A percentile compares a stretch with the other conserved stretches of the same genome.
phyloP scores from a whole-genome alignment of 2,329 filamentous ascomycete genomes.

The Diaporthe sp. region DNA sequence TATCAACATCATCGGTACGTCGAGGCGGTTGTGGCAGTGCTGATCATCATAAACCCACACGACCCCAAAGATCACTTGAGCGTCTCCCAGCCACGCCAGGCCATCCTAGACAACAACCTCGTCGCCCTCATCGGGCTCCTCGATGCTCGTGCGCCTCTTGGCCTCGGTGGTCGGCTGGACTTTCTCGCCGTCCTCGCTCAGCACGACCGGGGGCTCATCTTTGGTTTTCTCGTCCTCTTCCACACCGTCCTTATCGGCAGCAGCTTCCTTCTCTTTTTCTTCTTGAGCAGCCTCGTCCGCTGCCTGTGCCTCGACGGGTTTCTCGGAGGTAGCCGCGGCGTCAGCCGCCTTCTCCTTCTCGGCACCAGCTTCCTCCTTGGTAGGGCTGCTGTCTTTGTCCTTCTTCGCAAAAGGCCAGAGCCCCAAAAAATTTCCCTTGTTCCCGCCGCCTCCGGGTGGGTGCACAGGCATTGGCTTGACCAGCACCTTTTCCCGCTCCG shows the following conservation, averaged over 20 bases:
- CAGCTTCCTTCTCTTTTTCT: not conserved
- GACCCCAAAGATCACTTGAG: not conserved
- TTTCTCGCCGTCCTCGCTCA: conserved; percentile 58
- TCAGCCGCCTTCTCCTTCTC: conserved; percentile 46
- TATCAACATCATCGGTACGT: not conserved
- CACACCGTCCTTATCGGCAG: conserved; percentile 48
- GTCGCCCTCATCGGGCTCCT: conserved; percentile 69
- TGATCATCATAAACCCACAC: not conserved
- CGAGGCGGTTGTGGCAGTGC: not conserved
- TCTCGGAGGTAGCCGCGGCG: conserved; percentile 53
- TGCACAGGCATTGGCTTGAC: conserved; percentile 70
- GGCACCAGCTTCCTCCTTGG: conserved; percentile 47
- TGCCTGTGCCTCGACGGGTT: conserved; percentile 49
- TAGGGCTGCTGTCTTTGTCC: conserved; percentile 41
- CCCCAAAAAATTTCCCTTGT: conserved; percentile 60
- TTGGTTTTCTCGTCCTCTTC: conserved; percentile 41
- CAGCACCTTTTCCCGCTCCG: conserved; percentile 58
- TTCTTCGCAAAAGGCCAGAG: conserved; percentile 70
- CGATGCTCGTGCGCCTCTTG: conserved; percentile 68
- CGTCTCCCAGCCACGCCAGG: not conserved
- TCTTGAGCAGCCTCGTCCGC: conserved; percentile 46
- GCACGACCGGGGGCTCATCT: conserved; percentile 44
- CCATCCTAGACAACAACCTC: conserved; percentile 53
- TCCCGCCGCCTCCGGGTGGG: conserved; percentile 57
- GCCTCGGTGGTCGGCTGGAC: conserved; percentile 66